Evolutionary conservation across 2,329 filamentous ascomycete genomes (phyloP).

Genomic region (Talaromyces sp.): DNA sequence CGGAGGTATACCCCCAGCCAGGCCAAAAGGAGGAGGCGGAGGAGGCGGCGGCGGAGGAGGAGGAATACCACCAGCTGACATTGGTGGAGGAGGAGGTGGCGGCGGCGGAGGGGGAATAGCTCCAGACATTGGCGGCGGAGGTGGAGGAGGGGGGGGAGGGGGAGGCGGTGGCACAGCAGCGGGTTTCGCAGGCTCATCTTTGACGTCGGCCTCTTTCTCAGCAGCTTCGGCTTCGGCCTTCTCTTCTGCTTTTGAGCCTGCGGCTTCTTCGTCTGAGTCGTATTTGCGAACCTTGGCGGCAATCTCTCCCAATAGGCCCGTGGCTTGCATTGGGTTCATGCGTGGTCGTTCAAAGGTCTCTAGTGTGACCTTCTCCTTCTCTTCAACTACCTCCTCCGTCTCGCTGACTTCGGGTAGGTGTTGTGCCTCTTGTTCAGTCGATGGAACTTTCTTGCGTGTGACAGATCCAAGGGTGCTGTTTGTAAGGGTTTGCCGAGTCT

Average conservation of each 20-base stretch:
- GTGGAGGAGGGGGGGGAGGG: constrained; percentile 22
- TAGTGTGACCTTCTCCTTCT: constrained; percentile 70
- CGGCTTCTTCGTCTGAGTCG: constrained; percentile 61
- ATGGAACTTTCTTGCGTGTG: constrained; percentile 53
- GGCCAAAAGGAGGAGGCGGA: constrained; percentile 27
- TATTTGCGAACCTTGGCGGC: constrained; percentile 73
- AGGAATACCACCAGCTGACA: constrained; percentile 45
- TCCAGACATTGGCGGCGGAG: constrained; percentile 19
- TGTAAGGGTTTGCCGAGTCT: constrained; percentile 62
- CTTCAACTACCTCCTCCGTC: constrained; percentile 42
- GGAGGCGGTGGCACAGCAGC: constrained; percentile 18
- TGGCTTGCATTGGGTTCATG: constrained; percentile 59
- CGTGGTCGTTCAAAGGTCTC: constrained; percentile 62
- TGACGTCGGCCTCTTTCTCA: constrained; percentile 53
- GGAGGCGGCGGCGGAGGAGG: constrained; percentile 39
- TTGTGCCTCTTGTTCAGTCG: constrained; percentile 37
- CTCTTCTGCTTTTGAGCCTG: constrained; percentile 32
- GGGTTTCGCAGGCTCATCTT: constrained; percentile 36
- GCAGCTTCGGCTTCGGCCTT: constrained; percentile 30
- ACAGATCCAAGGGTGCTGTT: constrained; percentile 73
- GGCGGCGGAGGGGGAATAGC: constrained; percentile 21
- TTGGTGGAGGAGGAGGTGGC: constrained; percentile 31
- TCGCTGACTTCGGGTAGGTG: constrained; percentile 48
- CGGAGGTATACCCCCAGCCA: constrained; percentile 34
- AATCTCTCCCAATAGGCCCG: constrained; percentile 68